Conservation (phyloP, 2,329 filamentous ascomycete genomes). For the Exophiala sp. region DNA sequence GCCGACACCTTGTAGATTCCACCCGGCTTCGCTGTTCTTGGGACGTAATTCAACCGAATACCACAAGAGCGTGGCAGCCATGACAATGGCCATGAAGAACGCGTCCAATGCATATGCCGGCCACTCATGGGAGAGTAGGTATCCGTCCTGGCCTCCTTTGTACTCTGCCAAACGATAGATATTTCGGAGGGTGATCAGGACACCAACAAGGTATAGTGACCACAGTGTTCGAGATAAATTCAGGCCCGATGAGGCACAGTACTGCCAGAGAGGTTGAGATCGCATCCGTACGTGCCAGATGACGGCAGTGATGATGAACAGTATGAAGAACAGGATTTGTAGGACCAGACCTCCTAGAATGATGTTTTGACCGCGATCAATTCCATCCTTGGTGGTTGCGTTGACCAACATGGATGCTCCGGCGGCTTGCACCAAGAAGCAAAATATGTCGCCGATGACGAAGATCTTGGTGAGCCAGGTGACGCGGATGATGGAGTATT, state of each 20-base stretch:
- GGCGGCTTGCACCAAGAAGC: slow-evolving; percentile 44
- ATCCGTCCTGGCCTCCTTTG: slow-evolving; percentile 31
- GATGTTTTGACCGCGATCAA: slow-evolving; percentile 41
- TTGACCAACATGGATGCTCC: slow-evolving; percentile 37
- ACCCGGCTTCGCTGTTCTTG: neutral
- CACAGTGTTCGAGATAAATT: slow-evolving; percentile 26
- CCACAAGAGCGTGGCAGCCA: neutral
- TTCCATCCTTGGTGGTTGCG: slow-evolving; percentile 26
- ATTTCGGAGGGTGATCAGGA: slow-evolving; percentile 32
- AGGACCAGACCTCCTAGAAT: slow-evolving; percentile 41
- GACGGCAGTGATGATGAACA: slow-evolving; percentile 50
- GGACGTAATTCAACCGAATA: neutral
- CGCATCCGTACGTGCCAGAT: slow-evolving; percentile 43
- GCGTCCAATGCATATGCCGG: slow-evolving; percentile 35
- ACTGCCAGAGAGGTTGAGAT: neutral
- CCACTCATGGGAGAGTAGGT: slow-evolving; percentile 32
- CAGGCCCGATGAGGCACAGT: neutral
- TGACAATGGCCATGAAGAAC: slow-evolving; percentile 29
- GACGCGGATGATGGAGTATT: slow-evolving; percentile 37
- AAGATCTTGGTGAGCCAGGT: slow-evolving; percentile 38
- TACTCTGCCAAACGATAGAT: slow-evolving; percentile 33
- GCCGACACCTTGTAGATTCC: neutral
- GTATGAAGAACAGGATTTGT: slow-evolving; percentile 51
- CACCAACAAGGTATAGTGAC: slow-evolving; percentile 29
- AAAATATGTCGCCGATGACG: slow-evolving; percentile 41